These are phyloP conservation scores for Arabis hirsuta DNA, from an alignment of 345 rosid genomes.

Conservation along the genomic window DNA sequence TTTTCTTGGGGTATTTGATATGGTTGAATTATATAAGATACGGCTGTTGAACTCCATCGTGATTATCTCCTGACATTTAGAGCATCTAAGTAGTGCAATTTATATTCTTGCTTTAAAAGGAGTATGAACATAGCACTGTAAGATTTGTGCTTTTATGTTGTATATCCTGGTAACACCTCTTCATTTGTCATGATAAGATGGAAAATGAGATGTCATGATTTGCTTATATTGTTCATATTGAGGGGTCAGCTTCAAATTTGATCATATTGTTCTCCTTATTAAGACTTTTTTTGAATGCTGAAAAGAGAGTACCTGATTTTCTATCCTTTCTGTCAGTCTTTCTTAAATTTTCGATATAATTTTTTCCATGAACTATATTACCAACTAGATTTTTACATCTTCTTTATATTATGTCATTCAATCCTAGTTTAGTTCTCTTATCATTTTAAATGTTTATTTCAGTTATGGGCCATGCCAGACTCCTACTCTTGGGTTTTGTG, in stretches of 20 bases:
- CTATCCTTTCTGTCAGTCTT: constrained; percentile 7
- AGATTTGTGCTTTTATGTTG: constrained; percentile 5
- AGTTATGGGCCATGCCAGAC: constrained; percentile 98
- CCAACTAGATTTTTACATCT: constrained; percentile 10
- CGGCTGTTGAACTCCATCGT: not conserved
- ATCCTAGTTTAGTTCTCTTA: constrained; percentile 20
- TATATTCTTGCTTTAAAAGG: constrained; percentile 8
- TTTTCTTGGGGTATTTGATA: not conserved
- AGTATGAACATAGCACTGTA: not conserved
- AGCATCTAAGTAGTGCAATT: not conserved
- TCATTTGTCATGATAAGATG: not conserved
- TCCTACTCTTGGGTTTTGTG: constrained; percentile 97
- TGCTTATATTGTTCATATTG: not conserved
- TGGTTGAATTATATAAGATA: constrained; percentile 16
- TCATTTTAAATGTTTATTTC: constrained; percentile 48
- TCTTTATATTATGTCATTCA: constrained; percentile 1
- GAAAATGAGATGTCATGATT: constrained; percentile 18
- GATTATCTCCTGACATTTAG: constrained; percentile 7
- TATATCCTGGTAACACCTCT: not conserved
- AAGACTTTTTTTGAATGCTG: not conserved
- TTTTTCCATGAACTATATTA: not conserved
- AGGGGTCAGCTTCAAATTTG: not conserved
- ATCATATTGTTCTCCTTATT: not conserved
- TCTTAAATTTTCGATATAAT: not conserved
- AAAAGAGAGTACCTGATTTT: not conserved